These are phyloP conservation scores for Trichoderma polysporum DNA, from an alignment of 2,329 filamentous ascomycete species.

Conservation along the genomic window DNA sequence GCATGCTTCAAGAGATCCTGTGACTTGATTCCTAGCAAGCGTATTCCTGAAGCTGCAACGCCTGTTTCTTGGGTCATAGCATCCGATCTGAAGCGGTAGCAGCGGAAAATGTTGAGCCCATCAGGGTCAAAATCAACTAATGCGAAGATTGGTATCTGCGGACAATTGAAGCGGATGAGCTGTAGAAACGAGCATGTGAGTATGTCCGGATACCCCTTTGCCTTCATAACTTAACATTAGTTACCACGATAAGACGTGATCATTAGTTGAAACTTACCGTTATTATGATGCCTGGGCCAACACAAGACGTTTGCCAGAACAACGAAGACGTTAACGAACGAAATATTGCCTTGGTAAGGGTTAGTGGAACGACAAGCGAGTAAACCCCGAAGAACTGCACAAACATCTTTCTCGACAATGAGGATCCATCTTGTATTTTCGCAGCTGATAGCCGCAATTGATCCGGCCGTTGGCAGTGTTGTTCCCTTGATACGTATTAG, in stretches of 20 bases:
- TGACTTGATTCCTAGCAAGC: constrained; percentile 64
- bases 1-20: constrained; percentile 38
- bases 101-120: constrained; percentile 70
- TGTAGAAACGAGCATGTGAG: constrained; percentile 65
- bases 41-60: constrained; percentile 49
- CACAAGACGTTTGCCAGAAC: constrained; percentile 52
- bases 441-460: constrained; percentile 52
- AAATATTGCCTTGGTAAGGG: constrained; percentile 64
- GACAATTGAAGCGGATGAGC: constrained; percentile 47
- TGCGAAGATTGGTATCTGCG: constrained; percentile 57
- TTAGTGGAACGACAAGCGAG: constrained; percentile 21
- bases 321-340: constrained; percentile 59
- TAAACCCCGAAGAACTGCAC: not conserved
- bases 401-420: constrained; percentile 76
- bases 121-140: constrained; percentile 77
- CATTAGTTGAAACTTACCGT: constrained; percentile 50
- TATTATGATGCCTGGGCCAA: constrained; percentile 62
- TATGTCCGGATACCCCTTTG: constrained; percentile 80
- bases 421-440: constrained; percentile 60
- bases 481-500: constrained; percentile 47
- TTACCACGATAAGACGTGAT: too few species aligned
- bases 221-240: constrained; percentile 44
- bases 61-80: constrained; percentile 59
- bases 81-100: constrained; percentile 70
- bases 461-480: constrained; percentile 56